Percentiles rank a stretch among this genome's conserved stretches.
phyloP scores from a whole-genome alignment of 805 yeast species.

The Candida fluviatilis region DNA sequence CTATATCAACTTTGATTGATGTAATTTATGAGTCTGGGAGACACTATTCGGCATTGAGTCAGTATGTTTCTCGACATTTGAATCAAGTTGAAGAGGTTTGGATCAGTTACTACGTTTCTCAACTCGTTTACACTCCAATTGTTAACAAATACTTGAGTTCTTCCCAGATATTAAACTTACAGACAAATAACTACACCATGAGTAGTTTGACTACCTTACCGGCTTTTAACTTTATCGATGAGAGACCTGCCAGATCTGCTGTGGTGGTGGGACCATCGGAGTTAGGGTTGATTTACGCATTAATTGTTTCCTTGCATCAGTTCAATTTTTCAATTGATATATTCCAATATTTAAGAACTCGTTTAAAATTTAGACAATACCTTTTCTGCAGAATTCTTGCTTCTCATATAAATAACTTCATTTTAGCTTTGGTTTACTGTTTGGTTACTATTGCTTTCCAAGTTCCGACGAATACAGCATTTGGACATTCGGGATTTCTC shows the following conservation, averaged over 20 bases:
- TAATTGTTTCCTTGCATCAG: constrained; percentile 30
- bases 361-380: constrained; percentile 21
- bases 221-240: constrained; percentile 17
- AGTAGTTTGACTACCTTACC: constrained; percentile 19
- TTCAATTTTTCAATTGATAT: constrained; percentile 28
- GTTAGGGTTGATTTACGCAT: constrained; percentile 29
- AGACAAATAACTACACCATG: constrained; percentile 14
- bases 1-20: constrained; percentile 11
- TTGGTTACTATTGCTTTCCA: constrained; percentile 29
- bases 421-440: constrained; percentile 26
- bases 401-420: constrained; percentile 26
- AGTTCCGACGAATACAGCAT: constrained; percentile 20
- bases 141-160: constrained; percentile 12
- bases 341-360: constrained; percentile 14
- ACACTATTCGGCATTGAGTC: constrained; percentile 27
- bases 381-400: constrained; percentile 23
- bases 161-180: constrained; percentile 10
- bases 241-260: constrained; percentile 16
- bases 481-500: constrained; percentile 28
- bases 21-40: constrained; percentile 25
- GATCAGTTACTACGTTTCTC: constrained; percentile 18
- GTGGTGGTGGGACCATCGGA: constrained; percentile 30
- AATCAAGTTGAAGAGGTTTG: constrained; percentile 15
- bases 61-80: constrained; percentile 23
- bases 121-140: constrained; percentile 13